Evolutionary conservation across 1,284 basidiomycete species (phyloP).

Genomic region (Trametes polyzona): DNA sequence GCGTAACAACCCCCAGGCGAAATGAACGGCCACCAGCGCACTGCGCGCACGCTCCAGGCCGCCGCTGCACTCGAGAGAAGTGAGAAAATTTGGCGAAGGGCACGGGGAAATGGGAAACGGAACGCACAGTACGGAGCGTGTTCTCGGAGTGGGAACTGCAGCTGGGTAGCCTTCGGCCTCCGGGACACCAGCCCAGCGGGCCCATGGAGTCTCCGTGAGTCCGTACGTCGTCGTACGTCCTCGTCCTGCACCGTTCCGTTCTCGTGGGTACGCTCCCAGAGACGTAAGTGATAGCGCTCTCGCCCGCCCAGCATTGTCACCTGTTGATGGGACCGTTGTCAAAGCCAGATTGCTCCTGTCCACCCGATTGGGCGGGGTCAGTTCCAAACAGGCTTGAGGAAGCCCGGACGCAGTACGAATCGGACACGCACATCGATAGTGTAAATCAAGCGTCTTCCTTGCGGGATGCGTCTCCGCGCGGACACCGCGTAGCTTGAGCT

Average conservation of each 20-base stretch:
- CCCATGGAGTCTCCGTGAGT: slow-evolving; percentile 10
- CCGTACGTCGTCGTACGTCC: too few species aligned
- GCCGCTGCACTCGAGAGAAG: neutral
- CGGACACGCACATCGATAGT: slow-evolving; percentile 12
- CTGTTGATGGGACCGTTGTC: slow-evolving; percentile 20
- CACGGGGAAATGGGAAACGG: neutral
- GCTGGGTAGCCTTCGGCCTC: slow-evolving; percentile 9
- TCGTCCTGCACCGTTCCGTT: slow-evolving; percentile 1
- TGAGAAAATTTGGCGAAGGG: slow-evolving; percentile 8
- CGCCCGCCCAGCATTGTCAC: slow-evolving; percentile 9
- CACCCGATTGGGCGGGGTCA: slow-evolving; percentile 20
- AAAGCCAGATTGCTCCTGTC: slow-evolving; percentile 9
- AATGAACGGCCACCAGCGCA: neutral
- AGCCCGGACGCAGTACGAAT: slow-evolving; percentile 22
- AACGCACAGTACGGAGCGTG: slow-evolving; percentile 16
- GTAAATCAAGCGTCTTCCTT: slow-evolving; percentile 13
- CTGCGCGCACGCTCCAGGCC: slow-evolving; percentile 10
- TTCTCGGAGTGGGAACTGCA: slow-evolving; percentile 8
- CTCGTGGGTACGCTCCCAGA: neutral
- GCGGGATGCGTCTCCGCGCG: neutral
- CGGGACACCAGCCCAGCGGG: neutral
- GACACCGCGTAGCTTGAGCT: neutral
- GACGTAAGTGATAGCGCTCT: slow-evolving; percentile 19
- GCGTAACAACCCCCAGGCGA: neutral
- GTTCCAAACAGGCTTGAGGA: slow-evolving; percentile 20